Conservation (phyloP, 257 asterid species). For the Echium plantagineum region DNA sequence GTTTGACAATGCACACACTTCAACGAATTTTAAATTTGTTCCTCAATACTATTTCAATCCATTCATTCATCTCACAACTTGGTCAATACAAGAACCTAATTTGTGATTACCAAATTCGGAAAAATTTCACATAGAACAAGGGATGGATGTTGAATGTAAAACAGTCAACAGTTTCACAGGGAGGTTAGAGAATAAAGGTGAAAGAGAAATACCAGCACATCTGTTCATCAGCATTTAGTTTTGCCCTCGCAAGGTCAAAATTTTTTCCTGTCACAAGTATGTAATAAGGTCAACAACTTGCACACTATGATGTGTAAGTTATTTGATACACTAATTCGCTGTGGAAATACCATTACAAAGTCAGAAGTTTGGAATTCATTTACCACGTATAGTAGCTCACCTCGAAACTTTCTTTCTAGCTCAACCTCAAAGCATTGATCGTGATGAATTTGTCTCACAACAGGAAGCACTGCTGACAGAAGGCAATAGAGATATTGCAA, state of each 20-base stretch:
- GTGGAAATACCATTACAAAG: too few relatives aligned
- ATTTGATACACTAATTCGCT: not conserved
- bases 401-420: conserved; percentile 69
- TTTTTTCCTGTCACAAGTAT: conserved; percentile 53
- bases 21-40: too few relatives aligned
- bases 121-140: too few relatives aligned
- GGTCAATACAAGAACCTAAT: too few relatives aligned
- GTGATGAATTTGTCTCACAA: conserved; percentile 63
- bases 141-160: too few relatives aligned
- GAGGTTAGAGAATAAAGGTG: not conserved
- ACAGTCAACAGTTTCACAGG: not conserved
- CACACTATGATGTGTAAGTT: conserved; percentile 6
- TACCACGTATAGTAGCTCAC: conserved; percentile 32
- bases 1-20: too few relatives aligned
- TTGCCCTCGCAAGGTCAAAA: conserved; percentile 78
- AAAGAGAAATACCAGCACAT: conserved; percentile 80
- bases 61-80: too few relatives aligned
- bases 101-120: too few relatives aligned
- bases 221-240: conserved; percentile 93
- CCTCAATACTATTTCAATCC: too few relatives aligned
- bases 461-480: conserved; percentile 84
- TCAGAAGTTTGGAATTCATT: conserved; percentile 6
- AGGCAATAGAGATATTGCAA: conserved; percentile 80
- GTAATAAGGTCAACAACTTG: conserved; percentile 11
- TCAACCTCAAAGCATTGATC: conserved; percentile 84